phyloP scores from a whole-genome alignment of 1,139 yeast genomes.

The Sugiyamaella grinbergsii region DNA sequence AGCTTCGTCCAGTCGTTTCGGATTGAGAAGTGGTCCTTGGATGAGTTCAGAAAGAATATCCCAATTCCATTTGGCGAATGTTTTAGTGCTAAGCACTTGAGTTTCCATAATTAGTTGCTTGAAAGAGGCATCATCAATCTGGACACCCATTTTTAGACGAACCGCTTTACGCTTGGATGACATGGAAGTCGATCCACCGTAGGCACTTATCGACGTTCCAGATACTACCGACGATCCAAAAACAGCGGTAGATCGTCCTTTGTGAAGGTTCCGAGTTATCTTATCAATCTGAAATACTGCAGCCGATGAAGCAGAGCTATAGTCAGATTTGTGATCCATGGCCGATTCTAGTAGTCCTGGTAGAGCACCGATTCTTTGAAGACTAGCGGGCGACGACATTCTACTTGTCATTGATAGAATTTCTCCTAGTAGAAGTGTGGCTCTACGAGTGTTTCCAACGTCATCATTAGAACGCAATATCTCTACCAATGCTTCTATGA shows the following conservation, averaged over 20 bases:
- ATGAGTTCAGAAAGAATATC: conserved; percentile 63
- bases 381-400: conserved; percentile 51
- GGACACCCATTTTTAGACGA: conserved; percentile 51
- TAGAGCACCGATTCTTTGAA: conserved; percentile 37
- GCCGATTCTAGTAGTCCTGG: conserved; percentile 42
- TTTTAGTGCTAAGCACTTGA: conserved; percentile 74
- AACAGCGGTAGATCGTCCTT: conserved; percentile 26
- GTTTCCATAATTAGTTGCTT: conserved; percentile 68
- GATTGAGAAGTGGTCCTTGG: conserved; percentile 76
- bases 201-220: conserved; percentile 40
- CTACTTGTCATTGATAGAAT: conserved; percentile 57
- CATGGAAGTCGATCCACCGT: conserved; percentile 36
- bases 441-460: conserved; percentile 55
- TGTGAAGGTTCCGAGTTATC: conserved; percentile 48
- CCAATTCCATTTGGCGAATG: conserved; percentile 90
- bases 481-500: conserved; percentile 53
- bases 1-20: conserved; percentile 74
- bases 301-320: conserved; percentile 34
- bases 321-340: conserved; percentile 25
- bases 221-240: background rate
- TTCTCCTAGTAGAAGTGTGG: conserved; percentile 65
- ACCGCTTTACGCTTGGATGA: conserved; percentile 37
- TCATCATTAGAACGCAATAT: conserved; percentile 54
- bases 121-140: conserved; percentile 71
- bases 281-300: conserved; percentile 52